phyloP scores from a whole-genome alignment of 2,329 filamentous ascomycete genomes.

The Diplocarpon mali region DNA sequence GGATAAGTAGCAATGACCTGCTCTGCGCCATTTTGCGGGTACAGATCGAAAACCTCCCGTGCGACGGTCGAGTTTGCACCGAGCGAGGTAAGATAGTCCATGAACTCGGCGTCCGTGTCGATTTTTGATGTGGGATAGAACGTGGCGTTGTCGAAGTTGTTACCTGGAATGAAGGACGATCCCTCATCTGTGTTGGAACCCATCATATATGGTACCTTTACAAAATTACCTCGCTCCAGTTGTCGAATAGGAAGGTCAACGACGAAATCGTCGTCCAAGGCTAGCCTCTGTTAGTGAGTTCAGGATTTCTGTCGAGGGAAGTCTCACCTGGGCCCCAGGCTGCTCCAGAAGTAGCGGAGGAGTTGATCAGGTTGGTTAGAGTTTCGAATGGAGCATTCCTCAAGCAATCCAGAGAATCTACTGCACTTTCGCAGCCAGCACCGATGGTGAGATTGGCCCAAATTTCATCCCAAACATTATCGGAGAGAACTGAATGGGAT shows the following conservation, averaged over 20 bases:
- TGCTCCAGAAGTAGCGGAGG: no score
- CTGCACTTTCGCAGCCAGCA: no score
- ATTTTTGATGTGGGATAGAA: no score
- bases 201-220: neutral
- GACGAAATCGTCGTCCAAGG: neutral
- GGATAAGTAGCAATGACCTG: neutral
- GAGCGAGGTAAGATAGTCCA: neutral
- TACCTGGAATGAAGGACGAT: neutral
- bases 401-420: no score
- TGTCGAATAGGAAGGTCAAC: neutral
- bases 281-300: no score
- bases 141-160: neutral
- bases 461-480: no score
- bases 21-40: neutral
- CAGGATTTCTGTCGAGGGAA: no score
- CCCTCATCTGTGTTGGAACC: slow-evolving; percentile 1
- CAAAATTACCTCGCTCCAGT: neutral
- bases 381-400: no score
- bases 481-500: no score
- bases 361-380: no score
- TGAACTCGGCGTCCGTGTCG: neutral
- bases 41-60: neutral
- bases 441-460: no score
- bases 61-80: neutral
- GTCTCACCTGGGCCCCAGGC: no score